Conservation (phyloP, 441 rosid species). For the Populus hybrid region DNA sequence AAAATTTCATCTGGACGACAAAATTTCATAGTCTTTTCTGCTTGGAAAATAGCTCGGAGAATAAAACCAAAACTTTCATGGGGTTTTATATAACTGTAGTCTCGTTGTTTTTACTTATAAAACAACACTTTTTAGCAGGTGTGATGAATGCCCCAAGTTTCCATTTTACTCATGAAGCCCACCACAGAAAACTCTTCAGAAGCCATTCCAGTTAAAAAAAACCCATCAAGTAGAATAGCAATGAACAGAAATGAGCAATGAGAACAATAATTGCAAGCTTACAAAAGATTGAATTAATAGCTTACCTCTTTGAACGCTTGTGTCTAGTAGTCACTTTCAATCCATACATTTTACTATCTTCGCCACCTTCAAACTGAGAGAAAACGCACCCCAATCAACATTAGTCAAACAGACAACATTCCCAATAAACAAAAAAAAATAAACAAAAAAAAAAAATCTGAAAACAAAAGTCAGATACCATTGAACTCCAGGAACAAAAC, state of each 20-base stretch:
- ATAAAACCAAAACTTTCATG: not conserved
- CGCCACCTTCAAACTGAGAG: constrained; percentile 43
- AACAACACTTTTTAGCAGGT: constrained; percentile 1
- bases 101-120: constrained; percentile 9
- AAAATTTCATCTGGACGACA: constrained; percentile 24
- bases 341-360: constrained; percentile 48
- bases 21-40: not conserved
- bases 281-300: constrained; percentile 12
- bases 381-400: constrained; percentile 18
- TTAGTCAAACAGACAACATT: constrained; percentile 21
- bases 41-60: not conserved
- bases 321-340: constrained; percentile 43
- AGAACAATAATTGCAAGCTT: too few relatives aligned
- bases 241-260: constrained; percentile 12
- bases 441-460: constrained; percentile 10
- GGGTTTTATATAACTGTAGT: not conserved
- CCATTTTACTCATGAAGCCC: constrained; percentile 18
- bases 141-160: constrained; percentile 23
- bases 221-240: constrained; percentile 9
- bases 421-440: constrained; percentile 10
- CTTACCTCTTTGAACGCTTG: constrained; percentile 81
- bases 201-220: constrained; percentile 28
- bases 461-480: constrained; percentile 14
- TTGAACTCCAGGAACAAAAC: constrained; percentile 19
- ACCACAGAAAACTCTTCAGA: too few relatives aligned